Evolutionary conservation across 345 rosid genomes (phyloP), one percentile per base, ranked within the genome.

Genomic region (Eucalyptus cloeziana): DNA sequence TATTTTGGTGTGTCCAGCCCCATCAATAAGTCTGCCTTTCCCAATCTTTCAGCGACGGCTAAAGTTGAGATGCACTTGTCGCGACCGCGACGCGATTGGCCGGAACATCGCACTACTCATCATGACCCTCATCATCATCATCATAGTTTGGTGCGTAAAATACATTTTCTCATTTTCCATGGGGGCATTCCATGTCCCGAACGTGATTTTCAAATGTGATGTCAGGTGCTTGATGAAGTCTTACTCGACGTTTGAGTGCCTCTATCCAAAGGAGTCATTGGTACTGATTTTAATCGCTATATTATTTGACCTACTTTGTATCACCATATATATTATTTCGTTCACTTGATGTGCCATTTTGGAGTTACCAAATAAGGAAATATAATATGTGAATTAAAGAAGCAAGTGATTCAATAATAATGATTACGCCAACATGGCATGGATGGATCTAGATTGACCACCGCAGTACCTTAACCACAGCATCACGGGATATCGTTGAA

Each of bases 401-500:
- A n/a, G 19, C 3, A 3, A 7, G 43, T 1, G 24, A 16, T 13
- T 69, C 4, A 21, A 69, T 31, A 15, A 67, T 69, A 69, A 9
- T 33, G 7, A 8, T 17, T 33, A 16, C 4, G 4, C 12, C 24
- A 16, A 17, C 43, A 16, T 87, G 45, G 88, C 86, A 21, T 76
- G 45, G 51, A 86, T 83, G n/a, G 87, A 89, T 47, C 76, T 80
- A 14, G 43, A 67, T 51, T 50, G 89, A 33, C 37, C 56, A 45
- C 90, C 89, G 67, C 69, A 85, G 44, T 81, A 56, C 17, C 64
- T 90, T 4, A 90, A 90, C 88, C 86, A 87, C 13, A 91, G 90
- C 93, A 91, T 90, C 10, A 91, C 88, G 5, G 40, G 13, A 40
- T 85, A 85, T 19, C 11, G 40, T 49, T 91, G 88, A 62, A 88